Base-by-base conservation (phyloP, 768 basidiomycete genomes). In the Russula ochroleuca region DNA sequence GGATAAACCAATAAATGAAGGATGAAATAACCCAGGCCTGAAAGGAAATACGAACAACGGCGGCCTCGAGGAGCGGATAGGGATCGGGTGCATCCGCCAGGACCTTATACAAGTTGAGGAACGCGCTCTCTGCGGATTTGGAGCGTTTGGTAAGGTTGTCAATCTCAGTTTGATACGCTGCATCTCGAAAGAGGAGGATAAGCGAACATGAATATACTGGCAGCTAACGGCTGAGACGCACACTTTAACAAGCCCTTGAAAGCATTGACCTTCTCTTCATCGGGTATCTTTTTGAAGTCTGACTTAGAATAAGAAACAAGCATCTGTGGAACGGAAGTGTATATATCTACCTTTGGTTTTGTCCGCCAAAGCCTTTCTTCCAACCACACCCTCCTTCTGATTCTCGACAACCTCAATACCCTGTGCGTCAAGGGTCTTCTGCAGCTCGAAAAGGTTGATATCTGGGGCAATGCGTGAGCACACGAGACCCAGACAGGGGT, bases 251-350 rank as follows among this genome's bases (percentile, higher is more conserved):
- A 79, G 13, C 85, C 85, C 76, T 97, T 98, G 83, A 96, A 91
- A 14, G 87, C 87, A 55, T 83, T 83, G 48, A 86, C 77, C 75
- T 98, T 98, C 72, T 95, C 92, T 23, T 85, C 83, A 64, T 98
- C 95, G 0, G 95, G 83, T 9, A 96, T 84, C 78, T 92, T 96
- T 79, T 92, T 98, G 83, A 98, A 98, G 69, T 99, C 97, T 98
- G 69, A 21, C 37, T 33, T 28, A n/a, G 8, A 15, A n/a, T 49
- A 33, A 9, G 57, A 21, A 47, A 38, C 69, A 28, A 7, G n/a
- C n/a, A 14, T 40, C 4, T 28, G 3, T 48, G 15, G 8, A 52
- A 33, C 19, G 2, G 7, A 48, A 5, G 28, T 28, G 15, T 73
- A n/a, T 28, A n/a, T 21, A 23, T 10, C 4, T n/a, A 91, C 96